These are phyloP conservation scores for Fonsecaea nubica DNA, from an alignment of 2,329 filamentous ascomycete species.

Conservation along the genomic window DNA sequence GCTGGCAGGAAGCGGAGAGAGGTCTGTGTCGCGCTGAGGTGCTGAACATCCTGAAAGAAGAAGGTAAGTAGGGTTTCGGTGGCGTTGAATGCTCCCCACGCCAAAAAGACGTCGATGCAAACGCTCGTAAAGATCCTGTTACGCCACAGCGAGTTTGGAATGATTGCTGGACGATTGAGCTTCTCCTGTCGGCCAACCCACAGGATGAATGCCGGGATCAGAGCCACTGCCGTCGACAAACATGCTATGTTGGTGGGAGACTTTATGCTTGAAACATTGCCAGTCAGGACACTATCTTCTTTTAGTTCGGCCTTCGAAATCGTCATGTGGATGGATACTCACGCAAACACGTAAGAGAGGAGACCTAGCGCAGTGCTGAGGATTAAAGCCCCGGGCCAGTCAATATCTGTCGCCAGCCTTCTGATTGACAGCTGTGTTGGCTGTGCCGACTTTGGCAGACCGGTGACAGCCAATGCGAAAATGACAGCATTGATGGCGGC, in stretches of 20 bases:
- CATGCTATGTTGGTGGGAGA: slow-evolving; percentile 55
- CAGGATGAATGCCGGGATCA: slow-evolving; percentile 58
- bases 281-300: slow-evolving; percentile 24
- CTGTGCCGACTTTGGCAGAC: slow-evolving; percentile 45
- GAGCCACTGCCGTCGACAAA: slow-evolving; percentile 52
- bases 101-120: slow-evolving; percentile 59
- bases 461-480: slow-evolving; percentile 47
- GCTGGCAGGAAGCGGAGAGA: slow-evolving; percentile 56
- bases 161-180: slow-evolving; percentile 59
- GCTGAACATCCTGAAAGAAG: slow-evolving; percentile 58
- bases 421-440: slow-evolving; percentile 39
- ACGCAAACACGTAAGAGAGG: slow-evolving; percentile 60
- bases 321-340: slow-evolving; percentile 36
- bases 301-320: slow-evolving; percentile 5
- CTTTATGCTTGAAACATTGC: slow-evolving; percentile 45
- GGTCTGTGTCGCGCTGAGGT: slow-evolving; percentile 52
- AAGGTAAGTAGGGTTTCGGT: slow-evolving; percentile 47
- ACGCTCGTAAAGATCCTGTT: slow-evolving; percentile 63
- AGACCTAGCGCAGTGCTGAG: slow-evolving; percentile 57
- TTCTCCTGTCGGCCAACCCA: slow-evolving; percentile 63
- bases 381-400: slow-evolving; percentile 60
- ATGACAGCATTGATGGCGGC: slow-evolving; percentile 53
- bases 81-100: slow-evolving; percentile 55
- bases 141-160: slow-evolving; percentile 68
- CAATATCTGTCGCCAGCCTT: slow-evolving; percentile 53